Conservation (phyloP, 768 basidiomycete genomes). For the Suillus fuscotomentosus region DNA sequence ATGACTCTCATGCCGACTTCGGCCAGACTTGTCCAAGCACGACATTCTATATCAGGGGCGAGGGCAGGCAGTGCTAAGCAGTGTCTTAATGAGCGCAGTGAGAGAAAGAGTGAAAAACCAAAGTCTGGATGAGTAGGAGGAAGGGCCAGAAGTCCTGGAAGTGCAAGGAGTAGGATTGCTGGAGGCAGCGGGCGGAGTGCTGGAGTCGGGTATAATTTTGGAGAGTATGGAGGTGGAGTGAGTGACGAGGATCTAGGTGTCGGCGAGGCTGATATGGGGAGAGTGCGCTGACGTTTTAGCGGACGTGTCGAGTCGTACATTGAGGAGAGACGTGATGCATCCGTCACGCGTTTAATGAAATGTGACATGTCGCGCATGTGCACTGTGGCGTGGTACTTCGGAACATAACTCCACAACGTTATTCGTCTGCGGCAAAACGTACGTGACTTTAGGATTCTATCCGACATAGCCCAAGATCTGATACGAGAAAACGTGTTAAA, state of each 20-base stretch:
- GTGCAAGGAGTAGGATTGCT: constrained; percentile 53
- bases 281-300: constrained; percentile 32
- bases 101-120: constrained; percentile 51
- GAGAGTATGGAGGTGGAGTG: neutral
- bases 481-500: neutral
- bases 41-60: constrained; percentile 60
- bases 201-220: neutral
- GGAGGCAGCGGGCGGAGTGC: constrained; percentile 36
- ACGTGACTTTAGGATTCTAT: neutral
- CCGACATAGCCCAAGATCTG: neutral
- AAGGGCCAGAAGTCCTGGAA: constrained; percentile 60
- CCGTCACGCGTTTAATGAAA: constrained; percentile 28
- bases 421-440: neutral
- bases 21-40: constrained; percentile 67
- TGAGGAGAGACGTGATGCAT: constrained; percentile 4
- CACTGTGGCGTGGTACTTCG: neutral
- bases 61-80: constrained; percentile 52
- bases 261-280: neutral
- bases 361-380: constrained; percentile 28
- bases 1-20: constrained; percentile 54
- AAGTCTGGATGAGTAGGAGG: constrained; percentile 64
- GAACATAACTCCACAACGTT: too few species aligned
- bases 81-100: constrained; percentile 52
- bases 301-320: constrained; percentile 33
- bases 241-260: neutral